phyloP scores from a whole-genome alignment of 2,329 filamentous ascomycete species.

The Hysterium pulicare region DNA sequence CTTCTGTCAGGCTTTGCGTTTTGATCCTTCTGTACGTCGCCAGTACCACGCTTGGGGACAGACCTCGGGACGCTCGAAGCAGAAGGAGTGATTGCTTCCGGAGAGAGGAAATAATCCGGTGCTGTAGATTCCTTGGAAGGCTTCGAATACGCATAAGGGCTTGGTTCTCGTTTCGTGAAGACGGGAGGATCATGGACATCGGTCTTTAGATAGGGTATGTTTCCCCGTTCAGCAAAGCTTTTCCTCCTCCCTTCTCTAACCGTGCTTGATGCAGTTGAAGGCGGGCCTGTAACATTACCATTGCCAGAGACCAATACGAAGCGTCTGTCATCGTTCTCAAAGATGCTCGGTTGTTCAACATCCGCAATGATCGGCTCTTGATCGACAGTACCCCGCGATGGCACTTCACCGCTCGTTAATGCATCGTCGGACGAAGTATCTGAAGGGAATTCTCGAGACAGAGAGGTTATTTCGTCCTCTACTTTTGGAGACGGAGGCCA shows the following conservation, averaged over 20 bases:
- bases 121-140: slow-evolving; percentile 29
- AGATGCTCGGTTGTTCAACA: slow-evolving; percentile 41
- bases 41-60: slow-evolving; percentile 15
- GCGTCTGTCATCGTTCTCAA: slow-evolving; percentile 59
- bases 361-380: slow-evolving; percentile 67
- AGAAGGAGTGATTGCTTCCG: slow-evolving; percentile 45
- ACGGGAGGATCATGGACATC: slow-evolving; percentile 34
- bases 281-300: slow-evolving; percentile 13
- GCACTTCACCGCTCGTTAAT: slow-evolving; percentile 52
- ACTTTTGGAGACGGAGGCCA: slow-evolving; percentile 63
- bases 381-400: slow-evolving; percentile 62
- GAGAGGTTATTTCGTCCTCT: slow-evolving; percentile 64
- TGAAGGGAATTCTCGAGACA: slow-evolving; percentile 58
- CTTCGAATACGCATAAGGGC: slow-evolving; percentile 46
- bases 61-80: slow-evolving; percentile 25
- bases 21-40: slow-evolving; percentile 16
- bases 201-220: slow-evolving; percentile 34
- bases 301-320: slow-evolving; percentile 56
- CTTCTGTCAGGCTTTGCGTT: slow-evolving; percentile 27
- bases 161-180: slow-evolving; percentile 40
- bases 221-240: slow-evolving; percentile 34
- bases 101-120: slow-evolving; percentile 46
- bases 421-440: slow-evolving; percentile 17
- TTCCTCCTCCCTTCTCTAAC: slow-evolving; percentile 19
- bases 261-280: slow-evolving; percentile 3